Evolutionary conservation across 192 early-diverging fungal genomes (phyloP).

Genomic region (Glomus cerebriforme): DNA sequence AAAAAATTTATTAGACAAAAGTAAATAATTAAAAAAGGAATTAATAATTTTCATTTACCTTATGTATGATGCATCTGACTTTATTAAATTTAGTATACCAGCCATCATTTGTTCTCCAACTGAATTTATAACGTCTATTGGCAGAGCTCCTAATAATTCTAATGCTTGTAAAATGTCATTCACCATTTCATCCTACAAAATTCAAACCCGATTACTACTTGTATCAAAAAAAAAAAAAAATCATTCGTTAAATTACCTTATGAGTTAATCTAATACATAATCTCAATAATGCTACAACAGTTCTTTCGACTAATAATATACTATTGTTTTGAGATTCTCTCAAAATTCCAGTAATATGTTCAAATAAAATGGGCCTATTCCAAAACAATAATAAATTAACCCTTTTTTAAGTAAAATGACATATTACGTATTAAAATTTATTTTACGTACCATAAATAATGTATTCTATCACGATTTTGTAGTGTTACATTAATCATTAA

Average conservation of each 20-base stretch:
- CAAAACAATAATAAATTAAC: background rate
- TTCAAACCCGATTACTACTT: too few species aligned
- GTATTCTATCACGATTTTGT: slow-evolving; percentile 75
- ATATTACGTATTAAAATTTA: background rate
- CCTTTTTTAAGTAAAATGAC: background rate
- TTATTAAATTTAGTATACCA: slow-evolving; percentile 66
- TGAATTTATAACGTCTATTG: slow-evolving; percentile 59
- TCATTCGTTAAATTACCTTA: slow-evolving; percentile 47
- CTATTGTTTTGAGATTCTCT: slow-evolving; percentile 63
- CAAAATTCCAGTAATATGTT: slow-evolving; percentile 73
- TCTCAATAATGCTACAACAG: slow-evolving; percentile 72
- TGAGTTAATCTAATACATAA: slow-evolving; percentile 72
- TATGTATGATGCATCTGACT: slow-evolving; percentile 52
- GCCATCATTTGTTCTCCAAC: slow-evolving; percentile 80
- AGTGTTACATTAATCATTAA: slow-evolving; percentile 73
- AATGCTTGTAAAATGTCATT: slow-evolving; percentile 55
- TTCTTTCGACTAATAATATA: slow-evolving; percentile 71
- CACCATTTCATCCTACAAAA: slow-evolving; percentile 59
- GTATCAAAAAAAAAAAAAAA: background rate
- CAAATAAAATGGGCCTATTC: slow-evolving; percentile 65
- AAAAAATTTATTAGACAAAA: too few species aligned
- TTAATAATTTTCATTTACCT: slow-evolving; percentile 35
- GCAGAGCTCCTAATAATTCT: slow-evolving; percentile 55
- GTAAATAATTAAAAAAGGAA: too few species aligned
- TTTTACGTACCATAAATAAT: slow-evolving; percentile 51